Evolutionary conservation across 1,284 basidiomycete genomes (phyloP), one percentile per base, ranked within the genome.

Genomic region (Marasmius fiardii): DNA sequence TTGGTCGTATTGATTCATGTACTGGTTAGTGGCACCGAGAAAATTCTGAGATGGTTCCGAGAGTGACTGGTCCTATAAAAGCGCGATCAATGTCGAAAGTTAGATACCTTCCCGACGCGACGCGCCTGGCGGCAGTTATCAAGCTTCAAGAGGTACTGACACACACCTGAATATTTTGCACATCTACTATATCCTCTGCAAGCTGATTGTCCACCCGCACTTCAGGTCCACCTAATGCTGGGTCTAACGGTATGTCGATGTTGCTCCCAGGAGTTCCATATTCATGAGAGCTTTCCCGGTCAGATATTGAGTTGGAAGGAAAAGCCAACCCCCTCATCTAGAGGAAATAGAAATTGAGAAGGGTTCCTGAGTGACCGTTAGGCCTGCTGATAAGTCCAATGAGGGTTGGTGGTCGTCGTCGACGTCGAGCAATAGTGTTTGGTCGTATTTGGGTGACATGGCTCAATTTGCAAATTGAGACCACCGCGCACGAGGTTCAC

Each of bases 1-100:
- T 68, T 86, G 82, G 35, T 83, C 78, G 65, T 88, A 89, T 55
- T 82, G 68, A 68, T 63, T 65, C 57, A 64, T 69, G 52, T 59
- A 68, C 55, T 65, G 68, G 56, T 73, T 31, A 26, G 24, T 49
- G 28, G 47, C 14, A 31, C 23, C 12, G 8, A n/a, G 28, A 7
- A 28, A 20, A 8, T n/a, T 18, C n/a, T 49, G 23, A n/a, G 47
- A 26, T 14, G 33, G 10, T 26, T 49, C 23, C 2, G 49, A 18
- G 31, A 47, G 31, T 16, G n/a, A 31, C 14, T 31, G 21, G 52
- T 14, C 28, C 31, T 33, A 28, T 35, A 41, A 51, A 43, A 21
- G 20, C 47, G 47, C 31, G 47, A 33, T 49, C 6, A 49, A 49
- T 28, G 47, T 31, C 33, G n/a, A 49, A 33, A 20, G 33, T 54